Evolutionary conservation across 2,329 filamentous ascomycete genomes (phyloP), one percentile per base, ranked within the genome.

Genomic region (Microdochium bolleyi): DNA sequence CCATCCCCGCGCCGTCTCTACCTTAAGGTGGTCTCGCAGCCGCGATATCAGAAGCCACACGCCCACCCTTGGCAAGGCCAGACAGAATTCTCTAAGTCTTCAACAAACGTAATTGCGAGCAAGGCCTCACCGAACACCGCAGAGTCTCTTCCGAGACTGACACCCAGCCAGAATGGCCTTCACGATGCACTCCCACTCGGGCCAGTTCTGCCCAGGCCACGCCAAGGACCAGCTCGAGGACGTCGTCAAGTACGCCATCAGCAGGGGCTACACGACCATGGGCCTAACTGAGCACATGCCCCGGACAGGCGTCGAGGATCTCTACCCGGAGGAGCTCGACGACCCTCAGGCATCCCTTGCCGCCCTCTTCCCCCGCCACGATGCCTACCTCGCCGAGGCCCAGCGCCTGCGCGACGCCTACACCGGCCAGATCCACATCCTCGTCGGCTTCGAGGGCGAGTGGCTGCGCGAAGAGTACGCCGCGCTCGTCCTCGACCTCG

Each of bases 111-210:
- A n/a, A n/a, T n/a, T n/a, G n/a, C n/a, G n/a, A n/a, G n/a, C n/a
- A n/a, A n/a, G n/a, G n/a, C n/a, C n/a, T n/a, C n/a, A n/a, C n/a
- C n/a, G n/a, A n/a, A n/a, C n/a, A n/a, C n/a, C n/a, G n/a, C n/a
- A n/a, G n/a, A n/a, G n/a, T n/a, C n/a, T n/a, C n/a, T n/a, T n/a
- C n/a, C n/a, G n/a, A n/a, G n/a, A n/a, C n/a, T n/a, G n/a, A 16
- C 24, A 22, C 22, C 4, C 21, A 22, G 22, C 24, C 56, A 65
- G 46, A 51, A 97, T 97, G 94, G 92, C 92, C 1, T 96, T 95
- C 73, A 95, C 94, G 3, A 95, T 97, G 76, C 94, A 99, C 71
- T 95, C 90, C 65, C 94, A 99, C 73, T 97, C 94, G 37, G 94
- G 94, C 57, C 89, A 99, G 68, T 99, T 99, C 75, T 99, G 94